Conservation (phyloP, 2,329 filamentous ascomycete genomes). For the Neonectria ditissima region DNA sequence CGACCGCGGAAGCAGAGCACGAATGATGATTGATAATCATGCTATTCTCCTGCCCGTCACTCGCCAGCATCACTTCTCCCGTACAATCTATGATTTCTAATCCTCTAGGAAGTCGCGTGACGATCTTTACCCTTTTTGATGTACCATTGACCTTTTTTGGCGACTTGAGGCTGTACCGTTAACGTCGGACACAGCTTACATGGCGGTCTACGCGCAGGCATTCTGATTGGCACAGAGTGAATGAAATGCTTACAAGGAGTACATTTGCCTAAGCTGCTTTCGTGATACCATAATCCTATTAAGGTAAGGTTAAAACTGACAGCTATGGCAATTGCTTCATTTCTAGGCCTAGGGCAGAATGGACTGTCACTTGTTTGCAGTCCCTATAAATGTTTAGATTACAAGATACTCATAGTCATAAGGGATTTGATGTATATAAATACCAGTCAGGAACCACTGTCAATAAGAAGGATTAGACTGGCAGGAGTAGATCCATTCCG, state of each 20-base stretch:
- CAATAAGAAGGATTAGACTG: neutral
- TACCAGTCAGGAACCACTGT: constrained; percentile 10
- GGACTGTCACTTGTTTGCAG: neutral
- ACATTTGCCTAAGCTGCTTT: constrained; percentile 3
- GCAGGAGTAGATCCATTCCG: neutral
- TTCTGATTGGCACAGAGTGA: neutral
- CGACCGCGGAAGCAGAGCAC: constrained; percentile 14
- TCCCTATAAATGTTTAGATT: neutral
- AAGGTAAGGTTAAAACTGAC: neutral
- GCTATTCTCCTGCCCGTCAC: neutral
- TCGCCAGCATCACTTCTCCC: neutral
- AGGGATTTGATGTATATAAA: constrained; percentile 1
- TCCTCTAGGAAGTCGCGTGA: neutral
- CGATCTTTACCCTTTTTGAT: neutral
- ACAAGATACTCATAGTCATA: neutral
- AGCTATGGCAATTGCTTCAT: neutral
- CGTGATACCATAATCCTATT: constrained; percentile 11
- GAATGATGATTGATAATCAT: constrained; percentile 22
- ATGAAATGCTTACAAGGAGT: neutral
- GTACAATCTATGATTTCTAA: neutral
- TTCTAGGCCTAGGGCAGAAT: neutral
- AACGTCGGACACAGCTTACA: neutral
- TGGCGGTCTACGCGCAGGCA: neutral
- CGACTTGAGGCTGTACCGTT: neutral
- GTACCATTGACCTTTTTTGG: constrained; percentile 7